Base-by-base conservation (phyloP, 2,329 filamentous ascomycete species). In the Fusarium torreyae region DNA sequence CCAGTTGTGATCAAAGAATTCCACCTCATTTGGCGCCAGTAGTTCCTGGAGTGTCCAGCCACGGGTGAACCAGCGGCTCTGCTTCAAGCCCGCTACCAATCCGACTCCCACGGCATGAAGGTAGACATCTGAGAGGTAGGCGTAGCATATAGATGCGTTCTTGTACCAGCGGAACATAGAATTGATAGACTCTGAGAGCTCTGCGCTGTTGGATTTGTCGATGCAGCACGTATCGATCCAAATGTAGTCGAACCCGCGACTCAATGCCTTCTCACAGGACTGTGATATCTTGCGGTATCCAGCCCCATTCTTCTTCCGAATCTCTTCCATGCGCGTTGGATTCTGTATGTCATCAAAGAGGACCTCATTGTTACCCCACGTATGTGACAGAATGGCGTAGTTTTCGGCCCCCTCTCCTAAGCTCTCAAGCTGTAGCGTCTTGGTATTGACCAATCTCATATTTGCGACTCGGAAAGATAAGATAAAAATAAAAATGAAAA, bases 141-240 rank as follows among this genome's bases (percentile, higher is more conserved):
- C 73, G 22, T 66, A 75, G 57, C 73, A 75, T 28, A 57, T 26
- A 36, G 61, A 44, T 18, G 73, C 62, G 26, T 71, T 64, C 28
- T 20, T 65, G 58, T 75, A 75, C 73, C 73, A 75, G 26, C 57
- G 67, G 42, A 75, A 75, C 73, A 75, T 75, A 51, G 70, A 74
- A 44, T 74, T 74, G 61, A 74, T 44, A 17, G 72, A 60, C 49
- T 74, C 71, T 17, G 70, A 74, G 39, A 75, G 67, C 52, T 74
- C 72, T 26, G 72, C 69, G 58, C 72, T 74, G 57, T 58, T 75
- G 17, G 64, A 61, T 44, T 71, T 74, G 67, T 74, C 67, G 64
- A 74, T 74, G 63, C 72, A 74, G 63, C 73, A 75, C 24, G 73
- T 75, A 66, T 75, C 73, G 49, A 75, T 63, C 73, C 73, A 75